phyloP scores from a whole-genome alignment of 2,329 filamentous ascomycete genomes.

The Dothistroma pini region DNA sequence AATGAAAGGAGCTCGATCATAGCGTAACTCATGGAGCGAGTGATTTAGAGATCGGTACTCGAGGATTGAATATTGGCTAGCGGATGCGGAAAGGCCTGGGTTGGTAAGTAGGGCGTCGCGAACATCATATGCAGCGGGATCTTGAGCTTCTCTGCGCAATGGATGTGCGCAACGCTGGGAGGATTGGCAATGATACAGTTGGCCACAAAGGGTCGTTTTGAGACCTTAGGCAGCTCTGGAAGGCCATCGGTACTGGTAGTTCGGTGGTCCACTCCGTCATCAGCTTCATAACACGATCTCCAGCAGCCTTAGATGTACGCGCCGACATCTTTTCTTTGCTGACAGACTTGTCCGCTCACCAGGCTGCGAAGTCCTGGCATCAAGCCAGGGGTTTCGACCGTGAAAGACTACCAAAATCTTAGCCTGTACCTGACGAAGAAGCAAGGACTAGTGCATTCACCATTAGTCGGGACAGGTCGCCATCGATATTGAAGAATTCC shows the following conservation, averaged over 20 bases:
- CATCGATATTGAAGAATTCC: constrained; percentile 51
- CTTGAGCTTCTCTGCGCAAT: constrained; percentile 70
- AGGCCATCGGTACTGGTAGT: constrained; percentile 47
- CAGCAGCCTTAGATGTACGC: constrained; percentile 79
- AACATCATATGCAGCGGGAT: constrained; percentile 84
- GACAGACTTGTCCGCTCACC: constrained; percentile 71
- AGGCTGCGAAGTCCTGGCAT: constrained; percentile 78
- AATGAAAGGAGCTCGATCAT: constrained; percentile 89
- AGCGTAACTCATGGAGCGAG: constrained; percentile 79
- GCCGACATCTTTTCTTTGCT: constrained; percentile 68
- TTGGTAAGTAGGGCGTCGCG: constrained; percentile 90
- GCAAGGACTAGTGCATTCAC: constrained; percentile 30
- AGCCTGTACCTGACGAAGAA: no score
- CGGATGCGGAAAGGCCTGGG: constrained; percentile 79
- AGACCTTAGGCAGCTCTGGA: constrained; percentile 31
- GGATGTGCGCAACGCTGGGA: constrained; percentile 71
- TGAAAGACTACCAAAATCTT: constrained; percentile 54
- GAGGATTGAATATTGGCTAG: constrained; percentile 75
- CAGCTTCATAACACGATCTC: constrained; percentile 78
- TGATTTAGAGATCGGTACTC: constrained; percentile 70
- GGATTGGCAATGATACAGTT: constrained; percentile 78
- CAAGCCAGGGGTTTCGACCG: constrained; percentile 83
- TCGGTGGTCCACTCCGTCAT: constrained; percentile 55
- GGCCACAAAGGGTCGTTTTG: constrained; percentile 69
- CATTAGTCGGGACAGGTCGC: constrained; percentile 50